Conservation (phyloP, 2,329 filamentous ascomycete genomes). For the Penicillium sumatraense region DNA sequence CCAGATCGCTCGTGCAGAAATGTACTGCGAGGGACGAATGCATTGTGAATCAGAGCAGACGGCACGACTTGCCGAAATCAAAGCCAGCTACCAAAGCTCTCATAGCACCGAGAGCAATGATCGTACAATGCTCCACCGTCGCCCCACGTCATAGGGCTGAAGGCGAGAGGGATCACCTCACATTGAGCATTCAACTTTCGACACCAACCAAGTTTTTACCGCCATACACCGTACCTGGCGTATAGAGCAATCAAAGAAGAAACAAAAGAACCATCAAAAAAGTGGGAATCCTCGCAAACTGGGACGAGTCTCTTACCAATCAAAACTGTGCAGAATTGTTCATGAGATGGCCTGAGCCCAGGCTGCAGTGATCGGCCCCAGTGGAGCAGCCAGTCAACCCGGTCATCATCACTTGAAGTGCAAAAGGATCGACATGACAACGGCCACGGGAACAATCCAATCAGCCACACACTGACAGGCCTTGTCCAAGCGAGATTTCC, state of each 20-base stretch:
- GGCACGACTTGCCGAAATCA: background rate
- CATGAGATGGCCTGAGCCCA: slow-evolving; percentile 3
- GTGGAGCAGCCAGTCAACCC: slow-evolving; percentile 9
- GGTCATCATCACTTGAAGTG: slow-evolving; percentile 1
- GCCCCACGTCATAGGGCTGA: slow-evolving; percentile 31
- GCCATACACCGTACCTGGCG: background rate
- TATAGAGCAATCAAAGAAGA: background rate
- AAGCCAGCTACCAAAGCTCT: background rate
- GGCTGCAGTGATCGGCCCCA: slow-evolving; percentile 13
- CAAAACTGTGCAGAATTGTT: background rate
- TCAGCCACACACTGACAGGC: background rate
- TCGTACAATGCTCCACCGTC: background rate
- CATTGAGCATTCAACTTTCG: slow-evolving; percentile 3
- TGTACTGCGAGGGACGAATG: background rate
- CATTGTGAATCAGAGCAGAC: background rate
- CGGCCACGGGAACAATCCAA: slow-evolving; percentile 4
- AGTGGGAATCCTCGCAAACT: background rate
- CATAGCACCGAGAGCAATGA: background rate
- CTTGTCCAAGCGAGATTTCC: background rate
- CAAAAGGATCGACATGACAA: slow-evolving; percentile 6
- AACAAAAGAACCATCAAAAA: background rate
- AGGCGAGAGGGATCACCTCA: slow-evolving; percentile 9
- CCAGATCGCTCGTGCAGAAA: background rate
- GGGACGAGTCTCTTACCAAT: slow-evolving; percentile 3
- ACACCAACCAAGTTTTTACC: background rate